Evolutionary conservation across 2,329 filamentous ascomycete genomes (phyloP).

Genomic region (Fusarium sp.): DNA sequence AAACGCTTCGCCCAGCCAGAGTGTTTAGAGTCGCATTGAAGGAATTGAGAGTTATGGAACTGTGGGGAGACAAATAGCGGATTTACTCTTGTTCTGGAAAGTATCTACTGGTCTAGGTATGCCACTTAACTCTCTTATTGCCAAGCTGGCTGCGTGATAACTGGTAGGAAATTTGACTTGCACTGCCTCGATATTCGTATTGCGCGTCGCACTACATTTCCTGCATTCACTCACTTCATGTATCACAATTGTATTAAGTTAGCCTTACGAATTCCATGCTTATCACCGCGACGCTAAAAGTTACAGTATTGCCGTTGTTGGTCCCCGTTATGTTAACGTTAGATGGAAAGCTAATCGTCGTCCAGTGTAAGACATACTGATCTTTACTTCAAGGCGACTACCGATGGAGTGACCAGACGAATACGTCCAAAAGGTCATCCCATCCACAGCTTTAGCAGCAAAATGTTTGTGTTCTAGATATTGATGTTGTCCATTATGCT

Average conservation of each 20-base stretch:
- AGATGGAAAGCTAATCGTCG: neutral
- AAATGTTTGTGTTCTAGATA: neutral
- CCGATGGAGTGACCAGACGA: neutral
- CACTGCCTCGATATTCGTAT: constrained; percentile 5
- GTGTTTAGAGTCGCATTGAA: neutral
- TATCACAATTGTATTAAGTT: neutral
- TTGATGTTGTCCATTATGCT: neutral
- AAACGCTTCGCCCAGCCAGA: neutral
- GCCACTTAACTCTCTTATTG: neutral
- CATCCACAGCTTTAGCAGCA: neutral
- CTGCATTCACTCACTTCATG: neutral
- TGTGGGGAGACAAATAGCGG: neutral
- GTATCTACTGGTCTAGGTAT: neutral
- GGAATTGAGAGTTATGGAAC: neutral
- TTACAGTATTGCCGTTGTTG: neutral
- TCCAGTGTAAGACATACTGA: neutral
- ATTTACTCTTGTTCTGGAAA: neutral
- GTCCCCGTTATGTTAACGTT: neutral
- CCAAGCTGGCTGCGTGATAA: neutral
- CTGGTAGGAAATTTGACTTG: neutral
- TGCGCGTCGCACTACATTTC: neutral
- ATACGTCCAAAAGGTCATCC: neutral
- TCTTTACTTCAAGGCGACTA: neutral
- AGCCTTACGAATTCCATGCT: neutral
- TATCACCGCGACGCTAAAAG: neutral